Evolutionary conservation across 2,329 filamentous ascomycete genomes (phyloP).

Genomic region (Ceratocystis lukuohia): DNA sequence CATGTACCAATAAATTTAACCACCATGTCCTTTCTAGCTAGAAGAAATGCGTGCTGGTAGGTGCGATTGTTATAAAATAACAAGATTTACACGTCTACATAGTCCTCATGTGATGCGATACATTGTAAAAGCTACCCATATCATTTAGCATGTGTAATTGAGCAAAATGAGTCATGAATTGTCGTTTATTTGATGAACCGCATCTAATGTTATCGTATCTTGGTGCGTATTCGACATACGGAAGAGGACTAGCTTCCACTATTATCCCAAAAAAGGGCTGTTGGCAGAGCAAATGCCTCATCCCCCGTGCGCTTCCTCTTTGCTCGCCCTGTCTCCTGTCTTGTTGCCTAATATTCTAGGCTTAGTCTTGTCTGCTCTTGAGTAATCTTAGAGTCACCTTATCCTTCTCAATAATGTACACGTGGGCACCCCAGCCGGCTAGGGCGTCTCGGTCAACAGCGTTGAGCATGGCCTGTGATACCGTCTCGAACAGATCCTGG

Average conservation of each 20-base stretch:
- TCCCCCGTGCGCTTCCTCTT: background rate
- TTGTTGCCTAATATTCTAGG: background rate
- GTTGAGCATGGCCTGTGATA: constrained; percentile 89
- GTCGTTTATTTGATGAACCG: constrained; percentile 18
- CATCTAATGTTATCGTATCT: constrained; percentile 7
- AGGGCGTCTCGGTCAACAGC: constrained; percentile 93
- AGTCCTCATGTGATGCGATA: background rate
- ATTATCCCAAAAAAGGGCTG: background rate
- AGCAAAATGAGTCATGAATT: constrained; percentile 11
- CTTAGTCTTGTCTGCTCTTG: constrained; percentile 89
- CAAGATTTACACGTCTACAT: background rate
- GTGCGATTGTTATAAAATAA: background rate
- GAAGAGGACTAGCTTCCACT: background rate
- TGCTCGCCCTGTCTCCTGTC: background rate
- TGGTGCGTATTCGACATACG: background rate
- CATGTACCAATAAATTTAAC: background rate
- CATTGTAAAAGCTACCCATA: too few species aligned
- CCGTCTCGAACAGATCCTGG: constrained; percentile 94
- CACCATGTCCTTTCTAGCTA: too few species aligned
- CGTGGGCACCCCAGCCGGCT: constrained; percentile 95
- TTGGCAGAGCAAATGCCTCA: background rate
- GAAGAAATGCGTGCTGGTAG: background rate
- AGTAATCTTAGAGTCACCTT: constrained; percentile 98
- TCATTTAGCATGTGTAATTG: background rate
- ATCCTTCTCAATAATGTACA: constrained; percentile 99